phyloP scores from a whole-genome alignment of 164 flowering plant genomes.

The Annona cherimola region DNA sequence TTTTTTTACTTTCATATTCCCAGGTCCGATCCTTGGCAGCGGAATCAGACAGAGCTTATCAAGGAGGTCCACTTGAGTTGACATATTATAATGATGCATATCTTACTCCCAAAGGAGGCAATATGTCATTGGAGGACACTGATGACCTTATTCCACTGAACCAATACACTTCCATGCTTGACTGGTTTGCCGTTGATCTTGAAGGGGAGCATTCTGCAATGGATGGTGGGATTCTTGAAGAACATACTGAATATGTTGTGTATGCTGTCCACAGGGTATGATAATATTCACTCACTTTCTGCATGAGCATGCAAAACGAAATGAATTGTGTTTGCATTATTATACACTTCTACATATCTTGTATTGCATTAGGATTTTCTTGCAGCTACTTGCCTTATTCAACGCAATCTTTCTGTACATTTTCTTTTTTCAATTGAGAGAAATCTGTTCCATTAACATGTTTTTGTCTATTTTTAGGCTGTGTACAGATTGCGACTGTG shows the following conservation, averaged over 20 bases:
- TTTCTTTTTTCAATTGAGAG: too few species aligned
- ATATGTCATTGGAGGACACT: slow-evolving; percentile 23
- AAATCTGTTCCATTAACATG: too few species aligned
- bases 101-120: slow-evolving; percentile 28
- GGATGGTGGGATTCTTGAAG: slow-evolving; percentile 96
- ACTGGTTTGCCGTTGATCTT: slow-evolving; percentile 99
- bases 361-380: background rate
- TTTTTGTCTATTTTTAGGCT: too few species aligned
- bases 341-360: background rate
- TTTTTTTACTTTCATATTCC: background rate
- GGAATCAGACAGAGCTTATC: slow-evolving; percentile 95
- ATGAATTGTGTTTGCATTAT: background rate
- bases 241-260: slow-evolving; percentile 94
- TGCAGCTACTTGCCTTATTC: background rate
- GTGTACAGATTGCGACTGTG: too few species aligned
- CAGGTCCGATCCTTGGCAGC: slow-evolving; percentile 96
- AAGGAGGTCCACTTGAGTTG: slow-evolving; percentile 82
- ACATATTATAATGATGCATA: slow-evolving; percentile 64
- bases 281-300: slow-evolving; percentile 4
- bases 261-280: slow-evolving; percentile 91
- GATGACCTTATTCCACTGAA: slow-evolving; percentile 41
- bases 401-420: background rate
- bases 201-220: slow-evolving; percentile 99
- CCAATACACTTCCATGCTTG: slow-evolving; percentile 58
- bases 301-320: background rate